A percentile compares a stretch with the other conserved stretches of the same genome.
These are phyloP conservation scores for Leccinum disarticulatum DNA, from an alignment of 768 basidiomycete species.

Conservation along the genomic window DNA sequence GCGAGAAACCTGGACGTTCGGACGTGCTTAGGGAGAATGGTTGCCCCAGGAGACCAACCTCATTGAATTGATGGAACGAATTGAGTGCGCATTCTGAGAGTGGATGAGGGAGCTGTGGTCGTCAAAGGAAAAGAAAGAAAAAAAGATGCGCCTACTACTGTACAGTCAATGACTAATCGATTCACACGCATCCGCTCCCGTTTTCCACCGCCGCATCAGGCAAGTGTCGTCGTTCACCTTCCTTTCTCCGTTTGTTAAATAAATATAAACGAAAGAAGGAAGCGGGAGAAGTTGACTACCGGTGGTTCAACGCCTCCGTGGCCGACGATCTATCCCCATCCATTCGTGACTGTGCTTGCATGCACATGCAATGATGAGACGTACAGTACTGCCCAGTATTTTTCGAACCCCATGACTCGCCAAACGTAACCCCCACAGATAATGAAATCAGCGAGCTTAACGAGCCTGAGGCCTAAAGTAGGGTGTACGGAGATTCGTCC, in stretches of 20 bases:
- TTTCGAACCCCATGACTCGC: not conserved
- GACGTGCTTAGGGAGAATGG: not conserved
- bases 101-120: not conserved
- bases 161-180: conserved; percentile 24
- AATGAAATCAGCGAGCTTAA: not conserved
- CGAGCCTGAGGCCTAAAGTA: not conserved
- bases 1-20: not conserved
- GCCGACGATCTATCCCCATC: not conserved
- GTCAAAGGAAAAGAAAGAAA: not conserved
- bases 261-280: not conserved
- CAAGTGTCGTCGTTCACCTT: conserved; percentile 23
- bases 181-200: conserved; percentile 17
- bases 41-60: no score
- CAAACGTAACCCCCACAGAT: not conserved
- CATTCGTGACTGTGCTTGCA: not conserved
- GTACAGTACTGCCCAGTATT: not conserved
- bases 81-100: not conserved
- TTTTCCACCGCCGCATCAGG: conserved; percentile 10
- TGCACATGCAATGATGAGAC: not conserved
- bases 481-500: not conserved
- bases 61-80: not conserved
- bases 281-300: not conserved
- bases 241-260: not conserved
- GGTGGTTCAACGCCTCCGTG: not conserved
- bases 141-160: not conserved